Evolutionary conservation across 2,329 filamentous ascomycete species (phyloP), one percentile per base, ranked within the genome.

Genomic region (Fusarium dimerum): DNA sequence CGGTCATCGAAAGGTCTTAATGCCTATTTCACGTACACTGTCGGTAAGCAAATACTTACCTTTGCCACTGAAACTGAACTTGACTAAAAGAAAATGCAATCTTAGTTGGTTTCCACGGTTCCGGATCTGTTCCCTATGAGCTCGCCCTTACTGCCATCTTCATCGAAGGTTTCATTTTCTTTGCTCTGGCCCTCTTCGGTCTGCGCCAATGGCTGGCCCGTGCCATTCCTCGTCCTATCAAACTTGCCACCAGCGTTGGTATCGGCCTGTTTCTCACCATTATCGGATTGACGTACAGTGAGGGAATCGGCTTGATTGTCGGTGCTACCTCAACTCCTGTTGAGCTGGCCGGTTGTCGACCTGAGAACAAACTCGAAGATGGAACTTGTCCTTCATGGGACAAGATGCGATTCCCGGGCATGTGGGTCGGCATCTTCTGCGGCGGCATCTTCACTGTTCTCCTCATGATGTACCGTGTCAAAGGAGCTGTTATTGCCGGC

Each of bases 361-460:
- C 75, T 3, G 69, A 76, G 29, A 75, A 66, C 30, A 54, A 43
- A 32, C 59, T 61, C 5, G 62, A 62, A 18, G 65, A 70, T 42
- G 87, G 87, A 10, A 64, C 83, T 7, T 94, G 90, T 68, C 81
- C 82, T 0, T 74, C 76, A 45, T 73, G 66, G 36, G 76, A 82
- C 49, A 92, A 92, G 79, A 93, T 96, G 90, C 84, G 89, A 55
- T 90, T 82, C 65, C 89, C 90, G 1, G 84, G 87, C 20, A 84
- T 95, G 82, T 96, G 91, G 91, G 80, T 95, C 47, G 91, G 90
- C 38, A 92, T 95, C 63, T 94, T 95, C 77, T 89, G 88, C 61
- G 90, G 90, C 41, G 90, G 90, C 54, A 80, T 95, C 57, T 74
- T 95, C 45, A 95, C 90, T 1, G 86, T 87, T 32, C 75, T 94